These are phyloP conservation scores for Calonectria naviculata DNA, from an alignment of 2,329 filamentous ascomycete genomes.

Conservation along the genomic window DNA sequence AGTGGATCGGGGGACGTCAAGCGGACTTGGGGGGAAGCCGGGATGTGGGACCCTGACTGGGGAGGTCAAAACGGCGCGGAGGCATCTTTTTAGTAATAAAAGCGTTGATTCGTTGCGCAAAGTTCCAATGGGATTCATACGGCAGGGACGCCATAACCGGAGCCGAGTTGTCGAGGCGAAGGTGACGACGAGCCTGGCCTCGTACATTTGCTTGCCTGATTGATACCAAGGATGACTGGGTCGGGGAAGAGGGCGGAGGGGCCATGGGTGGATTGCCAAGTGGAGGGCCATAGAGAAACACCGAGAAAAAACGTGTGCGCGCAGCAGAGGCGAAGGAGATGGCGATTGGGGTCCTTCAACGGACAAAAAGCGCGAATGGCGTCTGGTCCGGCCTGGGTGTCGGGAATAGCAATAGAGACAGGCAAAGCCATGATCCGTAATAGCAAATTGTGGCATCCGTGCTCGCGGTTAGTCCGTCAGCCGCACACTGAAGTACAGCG, in stretches of 20 bases:
- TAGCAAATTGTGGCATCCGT: not conserved
- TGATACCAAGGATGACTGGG: slow-evolving; percentile 12
- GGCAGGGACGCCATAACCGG: slow-evolving; percentile 11
- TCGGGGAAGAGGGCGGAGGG: slow-evolving; percentile 24
- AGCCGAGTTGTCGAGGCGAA: slow-evolving; percentile 21
- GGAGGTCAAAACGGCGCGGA: slow-evolving; percentile 32
- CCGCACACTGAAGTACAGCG: not conserved
- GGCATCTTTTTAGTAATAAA: slow-evolving; percentile 29
- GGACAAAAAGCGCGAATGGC: not conserved
- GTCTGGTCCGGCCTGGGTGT: slow-evolving; percentile 1
- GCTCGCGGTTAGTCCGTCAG: not conserved
- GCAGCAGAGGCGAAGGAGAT: slow-evolving; percentile 9
- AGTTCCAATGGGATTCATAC: not conserved
- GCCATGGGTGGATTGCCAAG: slow-evolving; percentile 20
- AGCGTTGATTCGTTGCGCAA: slow-evolving; percentile 26
- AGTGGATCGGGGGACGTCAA: slow-evolving; percentile 39
- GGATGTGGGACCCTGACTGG: slow-evolving; percentile 41
- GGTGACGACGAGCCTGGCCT: slow-evolving; percentile 18
- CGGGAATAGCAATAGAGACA: slow-evolving; percentile 17
- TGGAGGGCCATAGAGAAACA: slow-evolving; percentile 20
- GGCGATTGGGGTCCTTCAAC: slow-evolving; percentile 24
- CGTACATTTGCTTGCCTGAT: not conserved
- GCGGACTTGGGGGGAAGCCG: slow-evolving; percentile 37
- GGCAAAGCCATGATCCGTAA: not conserved
- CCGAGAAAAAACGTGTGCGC: slow-evolving; percentile 21